Percentiles rank a stretch among this genome's conserved stretches.
phyloP scores from a whole-genome alignment of 306 rosid species.

The Hippophae rhamnoides region DNA sequence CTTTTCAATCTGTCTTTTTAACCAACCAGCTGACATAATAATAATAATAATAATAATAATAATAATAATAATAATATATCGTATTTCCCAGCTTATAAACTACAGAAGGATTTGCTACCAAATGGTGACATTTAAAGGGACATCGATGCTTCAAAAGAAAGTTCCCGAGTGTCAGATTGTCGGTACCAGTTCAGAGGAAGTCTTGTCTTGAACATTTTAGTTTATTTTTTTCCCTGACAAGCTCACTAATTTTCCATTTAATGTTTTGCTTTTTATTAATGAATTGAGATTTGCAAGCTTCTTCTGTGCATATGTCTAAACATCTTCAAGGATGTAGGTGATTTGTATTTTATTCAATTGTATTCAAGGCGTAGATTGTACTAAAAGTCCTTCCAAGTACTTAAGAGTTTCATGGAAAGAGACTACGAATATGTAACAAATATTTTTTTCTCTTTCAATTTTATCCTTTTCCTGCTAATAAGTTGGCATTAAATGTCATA shows the following conservation, averaged over 20 bases:
- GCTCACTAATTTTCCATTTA: constrained; percentile 17
- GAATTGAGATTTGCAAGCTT: constrained; percentile 19
- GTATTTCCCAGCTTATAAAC: constrained; percentile 52
- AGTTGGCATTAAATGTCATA: too few species aligned
- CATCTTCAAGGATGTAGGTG: constrained; percentile 1
- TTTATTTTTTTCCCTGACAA: constrained; percentile 2
- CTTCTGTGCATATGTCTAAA: constrained; percentile 19
- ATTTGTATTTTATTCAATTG: too few species aligned
- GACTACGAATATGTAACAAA: too few species aligned
- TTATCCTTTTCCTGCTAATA: too few species aligned
- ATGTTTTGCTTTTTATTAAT: constrained; percentile 9
- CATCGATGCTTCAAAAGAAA: constrained; percentile 75
- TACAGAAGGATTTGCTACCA: constrained; percentile 68
- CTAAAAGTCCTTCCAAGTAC: too few species aligned
- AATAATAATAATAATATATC: constrained; percentile 1
- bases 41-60: constrained; percentile 1
- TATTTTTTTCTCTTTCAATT: too few species aligned
- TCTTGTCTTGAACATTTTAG: not conserved
- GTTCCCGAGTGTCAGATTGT: constrained; percentile 54
- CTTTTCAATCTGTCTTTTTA: constrained; percentile 3
- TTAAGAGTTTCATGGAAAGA: too few species aligned
- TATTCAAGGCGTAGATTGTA: too few species aligned
- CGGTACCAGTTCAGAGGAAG: constrained; percentile 15
- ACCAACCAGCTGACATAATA: not conserved
- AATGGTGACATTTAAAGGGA: constrained; percentile 83